phyloP scores from a whole-genome alignment of 495 filamentous ascomycete genomes.

The Penicillium canescens region DNA sequence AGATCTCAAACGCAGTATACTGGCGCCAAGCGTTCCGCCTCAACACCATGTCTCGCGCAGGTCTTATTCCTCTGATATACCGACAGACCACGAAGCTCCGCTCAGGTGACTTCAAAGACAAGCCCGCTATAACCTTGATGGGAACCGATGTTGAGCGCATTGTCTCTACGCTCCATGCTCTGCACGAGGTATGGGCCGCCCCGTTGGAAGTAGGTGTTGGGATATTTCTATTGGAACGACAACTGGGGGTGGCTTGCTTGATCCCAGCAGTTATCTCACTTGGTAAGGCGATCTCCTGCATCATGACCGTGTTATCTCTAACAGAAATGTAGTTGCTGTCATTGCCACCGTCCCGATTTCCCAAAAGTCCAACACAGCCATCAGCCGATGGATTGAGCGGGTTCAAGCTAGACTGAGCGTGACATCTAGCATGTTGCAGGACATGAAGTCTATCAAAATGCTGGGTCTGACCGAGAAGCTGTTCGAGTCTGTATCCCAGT shows the following conservation, averaged over 20 bases:
- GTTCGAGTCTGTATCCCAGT: conserved; percentile 3
- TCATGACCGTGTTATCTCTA: conserved; percentile 1
- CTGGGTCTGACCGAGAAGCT: conserved; percentile 30
- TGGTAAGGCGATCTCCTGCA: conserved; percentile 26
- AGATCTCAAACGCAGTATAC: conserved; percentile 46
- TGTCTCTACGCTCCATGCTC: conserved; percentile 22
- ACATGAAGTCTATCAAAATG: conserved; percentile 48
- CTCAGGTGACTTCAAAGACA: conserved; percentile 30
- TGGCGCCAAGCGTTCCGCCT: conserved; percentile 50
- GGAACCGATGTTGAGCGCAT: conserved; percentile 54
- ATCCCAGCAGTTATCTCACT: conserved; percentile 49
- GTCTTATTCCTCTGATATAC: conserved; percentile 38
- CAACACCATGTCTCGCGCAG: conserved; percentile 52
- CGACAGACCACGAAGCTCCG: conserved; percentile 31
- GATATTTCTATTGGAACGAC: conserved; percentile 48
- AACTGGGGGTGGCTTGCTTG: conserved; percentile 46
- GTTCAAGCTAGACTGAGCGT: conserved; percentile 34
- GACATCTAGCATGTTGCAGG: conserved; percentile 35
- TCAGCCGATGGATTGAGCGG: conserved; percentile 36
- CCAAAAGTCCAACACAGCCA: conserved; percentile 7
- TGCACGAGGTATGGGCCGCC: conserved; percentile 55
- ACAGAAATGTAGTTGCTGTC: conserved; percentile 12
- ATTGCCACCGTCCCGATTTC: conserved; percentile 14
- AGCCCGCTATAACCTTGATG: conserved; percentile 53
- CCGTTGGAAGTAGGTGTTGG: conserved; percentile 53